These are phyloP conservation scores for Pseudozyma thailandica DNA, from an alignment of 1,284 basidiomycete genomes.

Conservation along the genomic window DNA sequence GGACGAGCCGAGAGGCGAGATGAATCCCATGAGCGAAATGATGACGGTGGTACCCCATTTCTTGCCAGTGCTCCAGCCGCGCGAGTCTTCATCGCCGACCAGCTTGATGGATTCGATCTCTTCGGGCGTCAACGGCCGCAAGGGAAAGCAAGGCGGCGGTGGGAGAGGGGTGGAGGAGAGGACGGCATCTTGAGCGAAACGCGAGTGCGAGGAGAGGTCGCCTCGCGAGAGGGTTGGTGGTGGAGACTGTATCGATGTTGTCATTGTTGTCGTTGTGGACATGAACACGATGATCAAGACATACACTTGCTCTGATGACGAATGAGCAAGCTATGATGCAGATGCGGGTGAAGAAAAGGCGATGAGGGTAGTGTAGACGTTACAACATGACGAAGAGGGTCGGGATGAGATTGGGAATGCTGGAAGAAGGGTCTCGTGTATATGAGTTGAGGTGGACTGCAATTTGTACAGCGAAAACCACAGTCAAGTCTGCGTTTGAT, in stretches of 20 bases:
- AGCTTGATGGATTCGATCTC: constrained; percentile 34
- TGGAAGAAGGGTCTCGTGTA: not conserved
- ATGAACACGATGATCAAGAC: not conserved
- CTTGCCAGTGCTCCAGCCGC: constrained; percentile 27
- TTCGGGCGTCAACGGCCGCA: constrained; percentile 23
- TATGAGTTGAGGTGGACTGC: not conserved
- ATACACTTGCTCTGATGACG: too few relatives aligned
- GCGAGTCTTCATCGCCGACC: constrained; percentile 37
- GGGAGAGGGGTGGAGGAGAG: constrained; percentile 1
- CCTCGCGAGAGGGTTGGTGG: constrained; percentile 2
- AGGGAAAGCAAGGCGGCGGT: constrained; percentile 2
- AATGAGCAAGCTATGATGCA: not conserved
- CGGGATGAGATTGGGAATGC: not conserved
- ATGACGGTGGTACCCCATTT: constrained; percentile 57
- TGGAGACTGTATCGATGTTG: constrained; percentile 21
- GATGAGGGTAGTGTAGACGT: not conserved
- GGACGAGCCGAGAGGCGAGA: constrained; percentile 61
- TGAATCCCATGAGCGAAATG: constrained; percentile 63
- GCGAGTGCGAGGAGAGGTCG: constrained; percentile 5
- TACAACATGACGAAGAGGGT: not conserved
- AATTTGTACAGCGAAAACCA: not conserved
- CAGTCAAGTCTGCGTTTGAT: too few relatives aligned
- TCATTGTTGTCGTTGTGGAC: constrained; percentile 1
- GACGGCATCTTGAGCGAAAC: constrained; percentile 8
- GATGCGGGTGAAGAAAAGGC: not conserved